phyloP scores from a whole-genome alignment of 1,139 yeast species.

The Kodamaea sp. region DNA sequence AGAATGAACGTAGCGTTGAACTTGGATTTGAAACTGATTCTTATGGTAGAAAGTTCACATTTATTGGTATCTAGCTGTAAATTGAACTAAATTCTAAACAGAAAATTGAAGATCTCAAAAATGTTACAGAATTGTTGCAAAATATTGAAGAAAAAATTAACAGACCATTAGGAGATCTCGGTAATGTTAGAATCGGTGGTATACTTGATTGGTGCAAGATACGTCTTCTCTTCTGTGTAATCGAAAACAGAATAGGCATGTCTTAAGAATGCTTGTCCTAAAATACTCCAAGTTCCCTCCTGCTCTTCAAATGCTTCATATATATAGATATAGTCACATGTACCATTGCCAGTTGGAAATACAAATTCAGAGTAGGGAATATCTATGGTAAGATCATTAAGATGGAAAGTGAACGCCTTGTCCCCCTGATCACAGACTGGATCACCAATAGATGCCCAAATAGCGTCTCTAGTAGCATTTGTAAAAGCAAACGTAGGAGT shows the following conservation, averaged over 20 bases:
- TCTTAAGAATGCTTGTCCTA: conserved; percentile 34
- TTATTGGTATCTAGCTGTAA: too few species aligned
- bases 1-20: too few species aligned
- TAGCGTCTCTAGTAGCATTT: too few species aligned
- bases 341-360: not conserved
- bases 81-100: too few species aligned
- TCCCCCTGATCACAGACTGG: conserved; percentile 3
- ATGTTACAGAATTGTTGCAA: too few species aligned
- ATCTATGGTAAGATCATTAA: conserved; percentile 14
- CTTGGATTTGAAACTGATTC: too few species aligned
- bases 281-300: conserved; percentile 9
- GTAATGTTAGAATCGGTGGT: conserved; percentile 1
- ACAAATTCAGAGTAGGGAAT: conserved; percentile 13
- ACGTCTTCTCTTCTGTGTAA: conserved; percentile 24
- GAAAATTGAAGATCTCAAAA: too few species aligned
- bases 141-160: too few species aligned
- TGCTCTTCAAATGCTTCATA: not conserved
- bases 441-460: too few species aligned
- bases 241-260: conserved; percentile 29
- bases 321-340: not conserved
- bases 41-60: too few species aligned
- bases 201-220: conserved; percentile 20
- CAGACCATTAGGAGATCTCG: too few species aligned
- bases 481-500: too few species aligned
- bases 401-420: conserved; percentile 9